These are phyloP conservation scores for Lachnellula suecica DNA, from an alignment of 2,329 filamentous ascomycete genomes.

Conservation along the genomic window DNA sequence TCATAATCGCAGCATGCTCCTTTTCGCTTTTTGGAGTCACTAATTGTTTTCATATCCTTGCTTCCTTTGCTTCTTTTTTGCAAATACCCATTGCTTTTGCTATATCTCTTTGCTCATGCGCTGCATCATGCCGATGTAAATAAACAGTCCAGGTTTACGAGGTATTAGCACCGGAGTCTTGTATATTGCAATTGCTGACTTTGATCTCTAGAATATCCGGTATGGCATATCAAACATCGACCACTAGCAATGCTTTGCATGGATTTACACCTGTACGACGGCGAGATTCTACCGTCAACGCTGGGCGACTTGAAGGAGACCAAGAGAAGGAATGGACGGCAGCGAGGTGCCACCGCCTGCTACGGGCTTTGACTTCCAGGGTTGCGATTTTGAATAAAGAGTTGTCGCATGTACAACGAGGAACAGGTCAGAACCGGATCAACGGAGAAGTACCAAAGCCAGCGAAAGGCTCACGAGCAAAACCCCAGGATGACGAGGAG, in stretches of 20 bases:
- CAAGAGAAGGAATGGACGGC: constrained; percentile 38
- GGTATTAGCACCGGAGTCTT: background rate
- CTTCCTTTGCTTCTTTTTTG: background rate
- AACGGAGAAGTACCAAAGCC: background rate
- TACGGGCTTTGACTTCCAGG: constrained; percentile 43
- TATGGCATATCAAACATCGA: constrained; percentile 5
- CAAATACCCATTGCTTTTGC: constrained; percentile 1
- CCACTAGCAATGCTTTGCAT: constrained; percentile 8
- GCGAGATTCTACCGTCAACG: constrained; percentile 22
- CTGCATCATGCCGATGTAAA: constrained; percentile 6
- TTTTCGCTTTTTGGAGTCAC: background rate
- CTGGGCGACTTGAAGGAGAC: constrained; percentile 16
- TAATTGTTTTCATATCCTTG: background rate
- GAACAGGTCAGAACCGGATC: background rate
- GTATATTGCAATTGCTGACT: background rate
- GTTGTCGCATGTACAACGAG: constrained; percentile 15
- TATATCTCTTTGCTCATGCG: background rate
- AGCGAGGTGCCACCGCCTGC: constrained; percentile 42
- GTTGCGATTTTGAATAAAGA: constrained; percentile 41
- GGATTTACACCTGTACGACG: constrained; percentile 30
- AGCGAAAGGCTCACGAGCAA: background rate
- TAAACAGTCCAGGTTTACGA: constrained; percentile 9
- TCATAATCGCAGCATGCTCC: background rate
- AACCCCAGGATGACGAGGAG: constrained; percentile 9
- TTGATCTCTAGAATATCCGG: constrained; percentile 1